Percentiles rank a stretch among this genome's conserved stretches.
phyloP scores from a whole-genome alignment of 2,329 filamentous ascomycete species.

The Fusarium temperatum region DNA sequence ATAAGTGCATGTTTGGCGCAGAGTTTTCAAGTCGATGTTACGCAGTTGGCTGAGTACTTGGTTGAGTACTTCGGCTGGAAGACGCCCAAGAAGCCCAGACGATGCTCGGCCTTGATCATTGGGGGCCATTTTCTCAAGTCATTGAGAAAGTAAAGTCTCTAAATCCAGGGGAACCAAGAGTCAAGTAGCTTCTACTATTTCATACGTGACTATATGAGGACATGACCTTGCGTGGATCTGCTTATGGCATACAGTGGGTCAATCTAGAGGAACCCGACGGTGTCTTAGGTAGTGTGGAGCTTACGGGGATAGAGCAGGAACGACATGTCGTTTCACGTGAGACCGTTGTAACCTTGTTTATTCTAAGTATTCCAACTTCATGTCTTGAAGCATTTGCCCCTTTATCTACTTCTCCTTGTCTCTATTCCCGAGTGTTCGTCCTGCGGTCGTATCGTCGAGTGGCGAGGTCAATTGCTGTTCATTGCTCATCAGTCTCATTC shows the following conservation, averaged over 20 bases:
- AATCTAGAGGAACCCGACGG: accelerated
- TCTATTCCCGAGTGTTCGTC: neutral
- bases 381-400: neutral
- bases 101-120: too few species aligned
- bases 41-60: too few species aligned
- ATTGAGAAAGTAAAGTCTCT: too few species aligned
- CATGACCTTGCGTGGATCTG: neutral
- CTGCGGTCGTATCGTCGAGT: neutral
- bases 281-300: conserved; percentile 3
- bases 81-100: too few species aligned
- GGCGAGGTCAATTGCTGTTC: neutral
- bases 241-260: neutral
- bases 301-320: neutral
- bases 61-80: too few species aligned
- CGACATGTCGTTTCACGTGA: conserved; percentile 10
- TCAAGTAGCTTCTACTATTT: too few species aligned
- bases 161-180: too few species aligned
- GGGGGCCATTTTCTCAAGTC: too few species aligned
- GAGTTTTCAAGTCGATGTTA: neutral
- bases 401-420: accelerated
- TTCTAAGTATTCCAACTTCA: neutral
- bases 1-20: neutral
- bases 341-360: neutral
- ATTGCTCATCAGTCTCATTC: neutral
- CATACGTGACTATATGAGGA: neutral